Evolutionary conservation across 176 grass and related monocot species (phyloP), one percentile per base, ranked within the genome.

Genomic region (Triticum timopheevii): DNA sequence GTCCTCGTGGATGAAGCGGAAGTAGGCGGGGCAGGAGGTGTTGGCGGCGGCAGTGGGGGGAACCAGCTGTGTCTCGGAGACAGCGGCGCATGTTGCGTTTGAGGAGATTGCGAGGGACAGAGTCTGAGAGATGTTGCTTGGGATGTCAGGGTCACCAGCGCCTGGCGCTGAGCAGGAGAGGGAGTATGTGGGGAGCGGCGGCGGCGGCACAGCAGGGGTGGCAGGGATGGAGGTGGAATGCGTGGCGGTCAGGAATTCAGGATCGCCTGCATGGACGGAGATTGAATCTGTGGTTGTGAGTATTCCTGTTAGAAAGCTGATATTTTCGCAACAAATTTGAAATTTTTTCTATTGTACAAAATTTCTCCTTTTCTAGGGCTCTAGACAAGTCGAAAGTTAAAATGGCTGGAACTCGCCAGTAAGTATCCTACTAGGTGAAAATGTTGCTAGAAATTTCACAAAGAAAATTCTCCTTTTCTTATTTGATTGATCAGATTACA

Each of bases 1-100:
- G 77, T 98, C 93, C 64, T 98, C 91, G n/a, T 98, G 85, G 80
- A 98, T 94, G 87, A 85, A 95, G 23, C 89, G 93, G 82, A 98
- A 98, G 87, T 93, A 95, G 61, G 90, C 64, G 1, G 95, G 95
- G 83, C 92, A 97, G 65, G 87, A 52, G 69, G 90, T 78, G 64
- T 75, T 90, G 72, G 69, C 33, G 3, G 65, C 9, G 64, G 74
- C 10, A 64, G 63, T 49, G 23, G 76, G 27, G 13, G 91, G 62
- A 0, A 69, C 69, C 19, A 84, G 68, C 30, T 72, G 67, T 0
- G 84, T 70, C 10, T 70, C 80, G 0, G 80, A 62, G 19, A 77
- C 33, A 40, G 81, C 17, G 52, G 70, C 39, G 80, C 85, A 87
- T 7, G 70, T 75, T 39, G 50, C 8, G 64, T 36, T 69, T 52